Evolutionary conservation across 306 rosid species (phyloP), one percentile per base, ranked within the genome.

Genomic region (Vachellia collinsii): DNA sequence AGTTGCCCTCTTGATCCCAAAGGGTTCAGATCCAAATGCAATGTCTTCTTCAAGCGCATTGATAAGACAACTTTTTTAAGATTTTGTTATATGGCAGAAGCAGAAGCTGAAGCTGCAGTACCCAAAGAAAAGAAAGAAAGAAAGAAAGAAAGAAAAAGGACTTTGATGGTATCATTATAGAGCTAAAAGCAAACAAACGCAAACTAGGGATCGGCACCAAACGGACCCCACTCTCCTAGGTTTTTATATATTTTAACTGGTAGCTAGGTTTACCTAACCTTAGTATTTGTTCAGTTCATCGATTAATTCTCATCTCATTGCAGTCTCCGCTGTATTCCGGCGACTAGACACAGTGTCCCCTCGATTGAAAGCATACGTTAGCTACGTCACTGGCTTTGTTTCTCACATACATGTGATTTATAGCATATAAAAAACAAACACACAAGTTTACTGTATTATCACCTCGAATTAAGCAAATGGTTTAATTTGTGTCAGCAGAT

Each of bases 341-440:
- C 86, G 79, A 77, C 76, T 80, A 86, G 89, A 82, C 97, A 92
- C 79, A 70, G 75, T 93, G 97, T 93, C 87, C 84, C 95, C 94
- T 83, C 73, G 84, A 84, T 84, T 89, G 88, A 85, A 87, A 83
- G 85, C 97, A 93, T 13, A 53, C 48, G 42, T 70, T 74, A 68
- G 51, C 70, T 76, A 68, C 81, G 48, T 85, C 79, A 84, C 78
- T 81, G 74, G 76, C 77, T 83, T 61, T 72, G 47, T 80, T 74
- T 69, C 82, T 84, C 75, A 63, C 39, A 76, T 11, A 29, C 2
- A 29, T 54, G 3, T 44, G 34, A 63, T 62, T 13, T 74, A 71
- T 51, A 38, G 65, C 72, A 20, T 6, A 51, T 54, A 1, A 3
- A 29, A 37, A 20, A 79, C 58, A 72, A 58, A 79, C 56, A 10